These are phyloP conservation scores for Pseudopithomyces maydicus DNA, from an alignment of 2,329 filamentous ascomycete species.

Conservation along the genomic window DNA sequence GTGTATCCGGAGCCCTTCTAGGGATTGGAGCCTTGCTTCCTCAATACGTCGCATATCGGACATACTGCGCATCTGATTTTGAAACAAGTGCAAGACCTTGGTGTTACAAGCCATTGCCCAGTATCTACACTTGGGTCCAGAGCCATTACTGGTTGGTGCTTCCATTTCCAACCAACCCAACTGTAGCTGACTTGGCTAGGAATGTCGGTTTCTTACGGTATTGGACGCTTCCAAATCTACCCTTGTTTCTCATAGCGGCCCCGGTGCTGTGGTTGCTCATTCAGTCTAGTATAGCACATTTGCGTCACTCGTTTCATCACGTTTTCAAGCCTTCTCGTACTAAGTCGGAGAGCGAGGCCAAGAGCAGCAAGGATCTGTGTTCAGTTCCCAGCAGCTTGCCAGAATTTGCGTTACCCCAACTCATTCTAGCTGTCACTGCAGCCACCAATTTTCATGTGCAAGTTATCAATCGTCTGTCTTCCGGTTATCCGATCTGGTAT, in stretches of 20 bases:
- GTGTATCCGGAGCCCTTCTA: constrained; percentile 70
- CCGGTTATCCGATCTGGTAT: constrained; percentile 89
- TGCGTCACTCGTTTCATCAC: constrained; percentile 52
- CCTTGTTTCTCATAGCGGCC: constrained; percentile 81
- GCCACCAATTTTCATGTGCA: constrained; percentile 88
- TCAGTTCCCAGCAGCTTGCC: constrained; percentile 22
- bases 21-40: constrained; percentile 71
- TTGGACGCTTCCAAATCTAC: constrained; percentile 85
- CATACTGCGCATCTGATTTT: constrained; percentile 56
- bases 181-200: constrained; percentile 58
- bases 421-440: constrained; percentile 72
- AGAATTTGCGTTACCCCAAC: constrained; percentile 71
- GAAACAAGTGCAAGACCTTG: constrained; percentile 61
- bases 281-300: constrained; percentile 54
- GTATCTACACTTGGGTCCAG: constrained; percentile 92
- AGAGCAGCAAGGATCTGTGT: constrained; percentile 9
- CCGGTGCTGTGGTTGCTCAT: constrained; percentile 75
- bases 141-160: constrained; percentile 79
- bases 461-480: constrained; percentile 87
- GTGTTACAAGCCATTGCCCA: constrained; percentile 76
- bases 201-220: constrained; percentile 86
- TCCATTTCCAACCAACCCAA: neutral
- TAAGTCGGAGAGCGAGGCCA: constrained; percentile 17
- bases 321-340: constrained; percentile 24
- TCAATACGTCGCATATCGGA: constrained; percentile 74